Evolutionary conservation across 2,329 filamentous ascomycete species (phyloP).

Genomic region (Paraphoma chrysanthemicola): DNA sequence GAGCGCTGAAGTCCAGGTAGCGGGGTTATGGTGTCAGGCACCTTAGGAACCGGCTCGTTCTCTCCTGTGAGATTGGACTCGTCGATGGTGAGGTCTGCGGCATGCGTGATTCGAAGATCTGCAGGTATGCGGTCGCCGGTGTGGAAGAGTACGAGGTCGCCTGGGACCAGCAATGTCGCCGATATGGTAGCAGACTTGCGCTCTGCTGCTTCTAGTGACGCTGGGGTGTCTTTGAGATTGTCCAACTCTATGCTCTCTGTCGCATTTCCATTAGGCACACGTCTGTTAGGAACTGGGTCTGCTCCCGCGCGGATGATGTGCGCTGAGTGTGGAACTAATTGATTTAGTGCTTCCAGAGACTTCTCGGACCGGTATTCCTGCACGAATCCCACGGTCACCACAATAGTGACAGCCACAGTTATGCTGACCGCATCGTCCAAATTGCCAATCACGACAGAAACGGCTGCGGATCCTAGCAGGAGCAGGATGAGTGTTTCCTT

Average conservation of each 20-base stretch:
- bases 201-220: constrained; percentile 70
- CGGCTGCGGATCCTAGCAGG: constrained; percentile 84
- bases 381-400: constrained; percentile 93
- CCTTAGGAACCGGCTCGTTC: constrained; percentile 88
- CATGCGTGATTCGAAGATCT: constrained; percentile 91
- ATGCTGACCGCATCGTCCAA: constrained; percentile 96
- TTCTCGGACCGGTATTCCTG: constrained; percentile 98
- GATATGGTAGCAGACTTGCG: constrained; percentile 83
- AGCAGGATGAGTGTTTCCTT: constrained; percentile 93
- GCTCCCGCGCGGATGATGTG: constrained; percentile 76
- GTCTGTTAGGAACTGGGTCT: constrained; percentile 28
- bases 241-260: constrained; percentile 55
- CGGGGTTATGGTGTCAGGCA: constrained; percentile 65
- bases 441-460: constrained; percentile 91
- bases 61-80: constrained; percentile 97
- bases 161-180: constrained; percentile 85
- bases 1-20: constrained; percentile 52
- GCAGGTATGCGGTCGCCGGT: constrained; percentile 96
- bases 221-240: constrained; percentile 59
- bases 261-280: constrained; percentile 29
- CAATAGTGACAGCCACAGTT: constrained; percentile 93
- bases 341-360: constrained; percentile 91
- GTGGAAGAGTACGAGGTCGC: constrained; percentile 91
- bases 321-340: constrained; percentile 92
- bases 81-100: constrained; percentile 90